A percentile compares a stretch with the other conserved stretches of the same genome.
phyloP scores from a whole-genome alignment of 164 flowering plant species.

The Cinnamomum micranthum region DNA sequence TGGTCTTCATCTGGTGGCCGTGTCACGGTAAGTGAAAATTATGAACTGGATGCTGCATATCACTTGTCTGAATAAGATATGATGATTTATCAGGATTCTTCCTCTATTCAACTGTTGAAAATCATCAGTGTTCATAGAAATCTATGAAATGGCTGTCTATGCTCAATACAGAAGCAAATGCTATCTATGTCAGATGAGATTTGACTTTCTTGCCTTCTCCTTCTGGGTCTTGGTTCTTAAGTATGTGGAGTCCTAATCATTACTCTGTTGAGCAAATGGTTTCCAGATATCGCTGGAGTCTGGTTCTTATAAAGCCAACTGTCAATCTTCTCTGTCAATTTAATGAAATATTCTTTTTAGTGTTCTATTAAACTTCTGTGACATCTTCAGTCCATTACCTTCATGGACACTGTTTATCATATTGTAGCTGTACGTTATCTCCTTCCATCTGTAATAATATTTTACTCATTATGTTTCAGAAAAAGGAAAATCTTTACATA shows the following conservation, averaged over 20 bases:
- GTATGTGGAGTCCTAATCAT: no score
- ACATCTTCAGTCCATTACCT: no score
- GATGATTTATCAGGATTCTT: background rate
- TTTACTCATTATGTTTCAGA: no score
- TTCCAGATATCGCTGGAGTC: background rate
- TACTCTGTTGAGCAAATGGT: no score
- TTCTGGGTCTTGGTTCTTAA: background rate
- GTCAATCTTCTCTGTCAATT: background rate
- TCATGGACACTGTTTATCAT: no score
- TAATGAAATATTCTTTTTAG: no score
- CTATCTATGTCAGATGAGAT: background rate
- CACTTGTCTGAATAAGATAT: background rate
- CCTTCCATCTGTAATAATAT: no score
- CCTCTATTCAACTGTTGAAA: background rate
- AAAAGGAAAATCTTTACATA: no score
- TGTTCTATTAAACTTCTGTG: no score
- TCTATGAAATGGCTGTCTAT: background rate
- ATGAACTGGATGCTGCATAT: background rate
- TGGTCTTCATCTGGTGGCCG: conserved; percentile 93
- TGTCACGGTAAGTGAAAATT: conserved; percentile 59
- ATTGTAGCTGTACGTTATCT: no score
- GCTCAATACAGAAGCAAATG: background rate
- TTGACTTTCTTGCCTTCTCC: background rate
- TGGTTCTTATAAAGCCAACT: background rate
- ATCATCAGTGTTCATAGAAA: background rate